Base-by-base conservation (phyloP, 1,284 basidiomycete genomes). In the Ustilago bromivora region DNA sequence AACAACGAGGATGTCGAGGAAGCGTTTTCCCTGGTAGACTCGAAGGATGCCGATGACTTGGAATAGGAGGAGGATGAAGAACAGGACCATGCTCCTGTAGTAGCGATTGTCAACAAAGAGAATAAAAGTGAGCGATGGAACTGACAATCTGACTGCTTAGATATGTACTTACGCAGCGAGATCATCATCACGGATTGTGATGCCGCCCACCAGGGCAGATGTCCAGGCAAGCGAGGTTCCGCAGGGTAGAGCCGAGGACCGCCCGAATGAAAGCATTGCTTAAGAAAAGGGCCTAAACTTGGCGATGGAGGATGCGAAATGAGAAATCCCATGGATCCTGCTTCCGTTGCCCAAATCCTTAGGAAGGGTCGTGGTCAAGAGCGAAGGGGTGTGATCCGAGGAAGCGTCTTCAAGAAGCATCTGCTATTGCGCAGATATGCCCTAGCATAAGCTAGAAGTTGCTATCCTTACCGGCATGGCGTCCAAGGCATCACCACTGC, bases 141-240 rank as follows among this genome's bases (percentile, higher is more conserved):
- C 15, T 13, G 38, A 19, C 34, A 7, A 28, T 38, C 2, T 1
- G 43, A 15, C 9, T 3, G 13, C 52, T 49, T 34, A 13, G 19
- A 9, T 17, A 6, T 9, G 46, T 15, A 68, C 75, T 57, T 47
- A 77, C 75, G 75, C 54, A 19, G 75, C 75, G 11, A 77, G 59
- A 19, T 77, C 75, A 19, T 59, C 57, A 13, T 55, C 54, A 3
- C 67, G 56, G 9, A 57, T 64, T 9, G 71, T 56, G 2, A 77
- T 40, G 15, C 72, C 73, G 31, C 80, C 80, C 17, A 71, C 54
- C 3, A 77, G 47, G 4, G 79, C 74, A 2, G 66, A 64, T 5
- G 70, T 61, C 61, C 67, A 72, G 6, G 66, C 77, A 7, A 68
- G 49, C 8, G 57, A 71, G 11, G 63, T 61, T 2, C 52, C 70